Base-by-base conservation (phyloP, 805 yeast species). In the Wickerhamiella dianesei region DNA sequence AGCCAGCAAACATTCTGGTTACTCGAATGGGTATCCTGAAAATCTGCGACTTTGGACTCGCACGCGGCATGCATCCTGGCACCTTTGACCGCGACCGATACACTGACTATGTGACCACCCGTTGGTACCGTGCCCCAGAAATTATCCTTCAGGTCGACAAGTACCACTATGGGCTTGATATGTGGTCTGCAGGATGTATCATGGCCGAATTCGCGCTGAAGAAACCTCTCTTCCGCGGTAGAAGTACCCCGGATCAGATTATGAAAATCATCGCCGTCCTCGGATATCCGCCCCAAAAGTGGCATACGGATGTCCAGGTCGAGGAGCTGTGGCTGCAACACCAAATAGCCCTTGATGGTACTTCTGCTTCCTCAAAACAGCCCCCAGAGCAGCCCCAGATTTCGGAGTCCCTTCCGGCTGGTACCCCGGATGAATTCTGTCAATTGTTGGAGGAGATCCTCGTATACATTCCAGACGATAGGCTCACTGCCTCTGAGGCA, bases 81-180 rank as follows among this genome's bases (percentile, higher is more conserved):
- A 61, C 59, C 47, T 35, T 64, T 58, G 56, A 66, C 43, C 53
- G 59, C 32, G 54, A 52, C 20, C 43, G 49, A 22, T 59, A 61
- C 46, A 64, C 68, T 4, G 49, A 51, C 55, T 88, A 88, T 59
- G 96, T 88, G 20, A 96, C 96, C 0, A 88, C 96, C 0, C 67
- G 96, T 48, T 88, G 96, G 95, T 88, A 88, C 58, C 70, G 97
- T 41, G 96, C 96, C 0, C 97, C 97, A 0, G 97, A 88, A 58
- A 69, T 88, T 43, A 75, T 88, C 40, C 63, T 87, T 32, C 25
- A 47, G 14, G 52, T 48, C 17, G 59, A 51, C 20, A 47, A 49
- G 47, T 58, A 59, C 46, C 57, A 57, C 44, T 51, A 53, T 40
- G 62, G 72, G 20, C 81, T 88, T 42, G 97, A 88, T 61, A 70